Base-by-base conservation (phyloP, 768 basidiomycete species). In the Chalciporus sphaerocephalus region DNA sequence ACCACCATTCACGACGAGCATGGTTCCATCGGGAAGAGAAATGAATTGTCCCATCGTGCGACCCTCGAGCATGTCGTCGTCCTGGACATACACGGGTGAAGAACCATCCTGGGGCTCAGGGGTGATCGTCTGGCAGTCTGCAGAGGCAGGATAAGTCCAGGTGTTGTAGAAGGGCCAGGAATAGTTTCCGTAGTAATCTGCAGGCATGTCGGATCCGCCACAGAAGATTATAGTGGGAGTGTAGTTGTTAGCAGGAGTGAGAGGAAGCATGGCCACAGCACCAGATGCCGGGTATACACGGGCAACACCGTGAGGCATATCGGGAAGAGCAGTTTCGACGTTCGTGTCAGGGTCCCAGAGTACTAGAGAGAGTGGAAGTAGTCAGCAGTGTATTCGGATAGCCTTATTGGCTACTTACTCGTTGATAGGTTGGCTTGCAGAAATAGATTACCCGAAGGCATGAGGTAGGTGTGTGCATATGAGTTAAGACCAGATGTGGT, bases 1-100 rank as follows among this genome's bases (percentile, higher is more conserved):
- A 13, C 76, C 93, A 47, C 92, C 93, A 61, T 94, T 94, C 54
- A 92, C 67, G 42, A 92, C 75, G 17, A 92, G 72, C n/a, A 93
- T 45, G 25, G 78, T 85, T 6, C 84, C 85, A 38, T 89, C 80
- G 0, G 92, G 82, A 7, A 96, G 82, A 30, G 77, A 75, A 65
- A 94, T 83, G 62, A 95, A 92, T 61, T 92, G 88, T 9, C 92
- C 90, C 93, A 97, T 97, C 21, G 87, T 89, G 16, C 92, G 78
- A 0, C 81, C 79, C 48, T 82, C 74, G 8, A 80, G 70, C 75
- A 93, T 81, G 47, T 79, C 64, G 51, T 94, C 92, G 47, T 92
- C 91, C 54, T 85, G 74, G 6, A 72, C 66, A 59, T 88, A 91
- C 0, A 54, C 65, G 0, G 82, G 73, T 1, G 72, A 28, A 1